Conservation (phyloP, 768 basidiomycete genomes). For the Mycena maculata region DNA sequence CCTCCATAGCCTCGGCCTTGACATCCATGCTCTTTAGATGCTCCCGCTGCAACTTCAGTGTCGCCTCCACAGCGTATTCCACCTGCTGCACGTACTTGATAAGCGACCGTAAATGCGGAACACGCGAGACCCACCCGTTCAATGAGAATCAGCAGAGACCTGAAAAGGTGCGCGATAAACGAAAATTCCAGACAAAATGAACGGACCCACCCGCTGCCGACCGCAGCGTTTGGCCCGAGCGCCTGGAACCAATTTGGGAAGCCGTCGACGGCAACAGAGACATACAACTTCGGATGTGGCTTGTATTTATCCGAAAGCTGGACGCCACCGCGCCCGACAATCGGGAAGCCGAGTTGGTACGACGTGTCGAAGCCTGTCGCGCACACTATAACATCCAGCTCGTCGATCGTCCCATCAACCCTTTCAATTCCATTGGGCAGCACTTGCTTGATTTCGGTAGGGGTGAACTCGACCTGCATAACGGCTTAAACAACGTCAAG, state of each 20-base stretch:
- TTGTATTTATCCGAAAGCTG: slow-evolving; percentile 65
- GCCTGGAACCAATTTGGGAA: slow-evolving; percentile 78
- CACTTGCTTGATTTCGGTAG: slow-evolving; percentile 61
- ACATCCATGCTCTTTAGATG: slow-evolving; percentile 70
- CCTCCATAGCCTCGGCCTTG: slow-evolving; percentile 67
- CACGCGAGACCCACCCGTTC: slow-evolving; percentile 48
- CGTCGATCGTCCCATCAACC: slow-evolving; percentile 62
- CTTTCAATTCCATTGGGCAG: slow-evolving; percentile 68
- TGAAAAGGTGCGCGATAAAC: slow-evolving; percentile 30
- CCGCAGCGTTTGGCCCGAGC: slow-evolving; percentile 66
- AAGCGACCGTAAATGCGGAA: not conserved
- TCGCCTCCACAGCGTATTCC: slow-evolving; percentile 65
- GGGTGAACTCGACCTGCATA: slow-evolving; percentile 64
- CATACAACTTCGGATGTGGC: slow-evolving; percentile 68
- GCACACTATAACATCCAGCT: slow-evolving; percentile 71
- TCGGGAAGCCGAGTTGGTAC: slow-evolving; percentile 59
- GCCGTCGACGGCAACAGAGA: slow-evolving; percentile 67
- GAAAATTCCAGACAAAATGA: not conserved
- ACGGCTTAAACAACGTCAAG: not conserved
- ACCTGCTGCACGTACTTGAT: slow-evolving; percentile 48
- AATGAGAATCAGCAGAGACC: slow-evolving; percentile 65
- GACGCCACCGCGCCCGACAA: slow-evolving; percentile 65
- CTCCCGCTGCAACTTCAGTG: slow-evolving; percentile 72
- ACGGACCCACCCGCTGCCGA: slow-evolving; percentile 45
- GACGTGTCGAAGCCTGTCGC: slow-evolving; percentile 72